Base-by-base conservation (phyloP, 352 stramenopile species). In the Halophytophthora polymorphica region DNA sequence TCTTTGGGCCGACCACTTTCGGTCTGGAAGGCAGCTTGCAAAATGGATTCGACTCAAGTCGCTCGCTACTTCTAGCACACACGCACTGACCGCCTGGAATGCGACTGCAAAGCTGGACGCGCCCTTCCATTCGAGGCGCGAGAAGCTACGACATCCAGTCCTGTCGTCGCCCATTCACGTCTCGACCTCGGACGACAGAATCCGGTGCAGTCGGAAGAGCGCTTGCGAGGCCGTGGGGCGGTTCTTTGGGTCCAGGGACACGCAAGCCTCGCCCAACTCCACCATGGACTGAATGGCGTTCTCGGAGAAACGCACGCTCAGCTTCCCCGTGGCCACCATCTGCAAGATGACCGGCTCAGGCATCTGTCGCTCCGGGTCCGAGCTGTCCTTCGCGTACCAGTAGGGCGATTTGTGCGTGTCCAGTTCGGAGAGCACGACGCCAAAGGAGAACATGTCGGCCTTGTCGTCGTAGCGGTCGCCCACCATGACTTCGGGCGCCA, bases 371-470 rank as follows among this genome's bases (percentile, higher is more conserved):
- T 37, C 62, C 3, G 61, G 55, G 42, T 64, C 61, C 21, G 44
- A 60, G 1, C 49, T 49, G 41, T 71, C 57, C 49, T 69, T 71
- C 14, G 38, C 46, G 15, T 69, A 31, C 51, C 45, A 58, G 29
- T 71, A 75, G 18, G 65, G 69, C 13, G 42, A 50, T 6, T 36
- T 29, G 15, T 75, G 65, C 0, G 48, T 59, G 33, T 78, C 69
- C 2, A 75, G 23, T 33, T 73, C 65, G 5, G 56, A 66, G 14
- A 78, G 36, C 8, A 75, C 56, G 14, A 74, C 61, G 18, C 68
- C 68, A 33, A 78, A 78, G 4, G 69, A 78, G 29, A 73, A 75
- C 38, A 78, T 71, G 22, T 78, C 65, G 6, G 62, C 69, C 22
- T 70, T 73, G 19, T 68, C 69, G 38, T 73, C 62, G 38, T 73